phyloP scores from a whole-genome alignment of 352 stramenopile species.

The Globisporangium carolinianum region DNA sequence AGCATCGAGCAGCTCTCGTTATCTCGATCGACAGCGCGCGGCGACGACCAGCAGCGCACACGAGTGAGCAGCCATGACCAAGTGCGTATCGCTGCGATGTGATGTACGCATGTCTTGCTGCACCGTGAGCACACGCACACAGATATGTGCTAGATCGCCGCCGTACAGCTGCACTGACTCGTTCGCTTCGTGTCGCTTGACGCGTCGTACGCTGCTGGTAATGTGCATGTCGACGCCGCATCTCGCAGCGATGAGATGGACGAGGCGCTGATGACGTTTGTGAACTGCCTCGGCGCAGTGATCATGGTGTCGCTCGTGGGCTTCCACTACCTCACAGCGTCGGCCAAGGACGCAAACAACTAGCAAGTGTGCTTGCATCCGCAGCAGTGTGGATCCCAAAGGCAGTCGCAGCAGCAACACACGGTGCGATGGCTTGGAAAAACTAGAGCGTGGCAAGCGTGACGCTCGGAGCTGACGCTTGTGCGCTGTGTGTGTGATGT shows the following conservation, averaged over 20 bases:
- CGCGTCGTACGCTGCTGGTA: not conserved
- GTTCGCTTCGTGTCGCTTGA: too few species aligned
- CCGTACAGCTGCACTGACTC: too few species aligned
- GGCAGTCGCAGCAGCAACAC: too few species aligned
- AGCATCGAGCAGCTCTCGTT: not conserved
- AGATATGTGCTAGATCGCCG: too few species aligned
- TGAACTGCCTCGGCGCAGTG: constrained; percentile 80
- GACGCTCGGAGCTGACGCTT: too few species aligned
- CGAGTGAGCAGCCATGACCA: not conserved
- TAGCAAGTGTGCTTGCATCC: constrained; percentile 17
- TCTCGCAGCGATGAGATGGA: constrained; percentile 78
- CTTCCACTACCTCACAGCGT: constrained; percentile 86
- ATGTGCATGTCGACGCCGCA: not conserved
- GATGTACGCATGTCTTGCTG: too few species aligned
- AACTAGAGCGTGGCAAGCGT: too few species aligned
- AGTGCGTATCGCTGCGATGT: not conserved
- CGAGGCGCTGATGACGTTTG: constrained; percentile 80
- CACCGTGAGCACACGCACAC: too few species aligned
- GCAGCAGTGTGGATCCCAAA: too few species aligned
- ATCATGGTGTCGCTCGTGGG: constrained; percentile 87
- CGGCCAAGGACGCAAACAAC: constrained; percentile 72
- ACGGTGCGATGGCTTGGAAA: too few species aligned
- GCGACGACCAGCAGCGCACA: not conserved
- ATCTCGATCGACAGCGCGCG: not conserved
- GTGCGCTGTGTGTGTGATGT: too few species aligned